Evolutionary conservation across 371 early-diverging fungal species (phyloP), one percentile per base, ranked within the genome.

Genomic region (Mucor irregularis): DNA sequence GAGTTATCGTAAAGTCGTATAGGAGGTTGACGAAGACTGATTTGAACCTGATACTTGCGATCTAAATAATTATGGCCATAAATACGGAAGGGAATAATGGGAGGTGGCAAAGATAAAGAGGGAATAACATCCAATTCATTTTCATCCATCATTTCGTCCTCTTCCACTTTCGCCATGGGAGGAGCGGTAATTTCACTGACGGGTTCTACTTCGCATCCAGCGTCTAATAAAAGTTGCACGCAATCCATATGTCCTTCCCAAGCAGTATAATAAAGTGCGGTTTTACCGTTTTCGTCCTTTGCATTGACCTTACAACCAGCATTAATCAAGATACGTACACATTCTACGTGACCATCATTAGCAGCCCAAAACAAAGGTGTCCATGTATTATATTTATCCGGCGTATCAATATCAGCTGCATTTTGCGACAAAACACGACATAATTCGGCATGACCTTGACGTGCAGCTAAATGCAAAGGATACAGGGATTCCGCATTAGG

Each of bases 41-140:
- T 78, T 61, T 91, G 90, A 16, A 96, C 71, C 48, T 90, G 88
- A 49, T 82, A 85, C 53, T 92, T 91, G 61, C 90, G 85, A 62
- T 94, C 94, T 11, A 96, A 72, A 58, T 93, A 96, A 62, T 90
- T 93, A 80, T 97, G 96, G 16, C 97, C 97, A 65, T 96, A 95
- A 48, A 94, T 93, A 19, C 96, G 83, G 82, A 96, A 92, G 1
- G 98, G 97, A 31, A 98, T 90, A 46, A 98, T 92, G 8, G 98
- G 98, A 14, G 98, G 98, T 4, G 98, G 98, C 24, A 97, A 71
- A 4, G 87, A 87, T 8, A 96, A 72, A 5, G 91, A 88, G 2
- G 96, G 96, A 19, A 96, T 88, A 2, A 74, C 74, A 49, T 93
- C 93, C 28, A 93, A 40, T 19, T 76, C 77, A 3, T 49, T 48